Evolutionary conservation across 2,329 filamentous ascomycete species (phyloP).

Genomic region (Xylariaceae sp.): DNA sequence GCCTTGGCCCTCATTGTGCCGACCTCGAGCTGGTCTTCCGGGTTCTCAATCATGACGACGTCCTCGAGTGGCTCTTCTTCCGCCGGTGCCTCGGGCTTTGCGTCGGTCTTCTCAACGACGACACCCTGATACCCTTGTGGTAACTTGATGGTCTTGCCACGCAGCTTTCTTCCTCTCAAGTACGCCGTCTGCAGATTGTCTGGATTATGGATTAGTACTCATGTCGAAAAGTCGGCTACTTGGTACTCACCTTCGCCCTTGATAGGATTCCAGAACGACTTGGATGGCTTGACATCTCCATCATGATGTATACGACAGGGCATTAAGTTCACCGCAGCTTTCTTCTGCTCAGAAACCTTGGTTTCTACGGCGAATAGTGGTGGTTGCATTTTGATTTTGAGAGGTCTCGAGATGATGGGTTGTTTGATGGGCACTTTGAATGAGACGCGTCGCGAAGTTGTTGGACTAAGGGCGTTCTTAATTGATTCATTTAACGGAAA

Average conservation of each 20-base stretch:
- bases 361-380: conserved; percentile 26
- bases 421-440: not conserved
- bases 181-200: conserved; percentile 55
- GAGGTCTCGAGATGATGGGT: not conserved
- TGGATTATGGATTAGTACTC: conserved; percentile 28
- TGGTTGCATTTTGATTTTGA: conserved; percentile 25
- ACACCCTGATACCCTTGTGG: conserved; percentile 68
- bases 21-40: conserved; percentile 43
- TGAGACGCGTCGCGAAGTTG: conserved; percentile 12
- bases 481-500: conserved; percentile 8
- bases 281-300: conserved; percentile 59
- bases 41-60: conserved; percentile 40
- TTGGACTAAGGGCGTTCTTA: not conserved
- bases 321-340: conserved; percentile 52
- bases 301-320: conserved; percentile 77
- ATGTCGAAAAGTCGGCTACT: not conserved
- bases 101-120: conserved; percentile 48
- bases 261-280: conserved; percentile 66
- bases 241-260: conserved; percentile 40
- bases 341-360: conserved; percentile 16
- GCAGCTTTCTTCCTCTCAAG: conserved; percentile 75
- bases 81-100: conserved; percentile 27
- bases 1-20: conserved; percentile 58
- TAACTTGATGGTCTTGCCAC: conserved; percentile 60
- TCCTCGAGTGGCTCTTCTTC: conserved; percentile 32